Evolutionary conservation across 768 basidiomycete genomes (phyloP), one percentile per base, ranked within the genome.

Genomic region (Sutorius australiensis): DNA sequence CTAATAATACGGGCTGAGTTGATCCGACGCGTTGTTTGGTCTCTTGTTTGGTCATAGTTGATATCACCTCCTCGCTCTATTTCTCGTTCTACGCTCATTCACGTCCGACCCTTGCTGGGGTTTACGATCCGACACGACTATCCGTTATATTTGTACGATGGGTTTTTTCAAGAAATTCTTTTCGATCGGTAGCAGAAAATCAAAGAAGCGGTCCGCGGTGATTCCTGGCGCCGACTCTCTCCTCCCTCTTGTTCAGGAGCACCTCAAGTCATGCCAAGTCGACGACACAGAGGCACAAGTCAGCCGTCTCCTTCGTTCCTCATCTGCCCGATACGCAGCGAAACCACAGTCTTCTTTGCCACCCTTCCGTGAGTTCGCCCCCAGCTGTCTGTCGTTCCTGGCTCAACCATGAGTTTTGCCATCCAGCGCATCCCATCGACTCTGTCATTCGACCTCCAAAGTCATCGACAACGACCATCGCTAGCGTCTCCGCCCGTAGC

Each of bases 91-190:
- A 62, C 59, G 57, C 56, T 65, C 60, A 48, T 62, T 61, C 48
- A 65, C 67, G 67, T 65, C 52, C 64, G 60, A 30, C 54, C 59
- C 55, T 57, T 51, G 48, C 48, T 60, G 52, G 46, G 45, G 54
- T 43, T 62, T 47, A 68, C 69, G 67, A 68, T 41, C 48, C n/a
- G 47, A 62, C 34, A 67, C 66, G 66, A 62, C 36, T 37, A 61
- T 54, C 38, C 32, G 46, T 51, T 7, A 24, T 24, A 24, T 24
- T 32, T 45, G 17, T 53, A 47, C 53, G 10, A 89, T 89, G 86
- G 81, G 84, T 19, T 82, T 90, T 50, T 69, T 90, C 60, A 84
- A 84, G 60, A 84, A 80, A 33, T 71, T 90, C 53, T 78, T 89
- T 46, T 89, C 88, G 16, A 71, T 89, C 30, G 77, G 84, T 46